These are phyloP conservation scores for Phytophthora fragariaefolia DNA, from an alignment of 352 stramenopile genomes.

Conservation along the genomic window DNA sequence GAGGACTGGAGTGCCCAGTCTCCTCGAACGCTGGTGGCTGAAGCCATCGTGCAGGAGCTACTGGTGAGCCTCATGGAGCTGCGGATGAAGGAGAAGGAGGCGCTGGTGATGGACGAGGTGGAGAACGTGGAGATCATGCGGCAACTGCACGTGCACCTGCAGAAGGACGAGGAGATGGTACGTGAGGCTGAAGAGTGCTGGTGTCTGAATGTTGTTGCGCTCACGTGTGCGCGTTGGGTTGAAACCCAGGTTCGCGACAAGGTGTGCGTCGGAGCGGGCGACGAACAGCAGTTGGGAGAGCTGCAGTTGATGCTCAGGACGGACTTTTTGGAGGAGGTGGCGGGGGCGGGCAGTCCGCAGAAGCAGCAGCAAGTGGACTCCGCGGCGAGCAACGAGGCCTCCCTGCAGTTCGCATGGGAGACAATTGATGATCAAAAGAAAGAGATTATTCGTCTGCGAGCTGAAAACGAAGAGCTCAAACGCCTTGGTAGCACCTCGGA, in stretches of 20 bases:
- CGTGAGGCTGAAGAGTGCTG: slow-evolving; percentile 9
- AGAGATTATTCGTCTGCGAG: slow-evolving; percentile 66
- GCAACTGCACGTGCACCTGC: slow-evolving; percentile 48
- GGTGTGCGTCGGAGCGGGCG: slow-evolving; percentile 53
- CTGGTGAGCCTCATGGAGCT: slow-evolving; percentile 63
- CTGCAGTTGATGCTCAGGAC: slow-evolving; percentile 57
- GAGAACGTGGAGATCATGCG: slow-evolving; percentile 66
- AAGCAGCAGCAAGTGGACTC: slow-evolving; percentile 34
- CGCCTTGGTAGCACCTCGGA: slow-evolving; percentile 10
- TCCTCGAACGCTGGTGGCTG: slow-evolving; percentile 54
- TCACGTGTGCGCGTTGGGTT: slow-evolving; percentile 19
- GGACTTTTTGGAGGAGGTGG: slow-evolving; percentile 62
- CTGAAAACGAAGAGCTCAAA: slow-evolving; percentile 57
- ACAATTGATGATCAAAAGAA: slow-evolving; percentile 80
- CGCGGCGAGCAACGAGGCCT: slow-evolving; percentile 58
- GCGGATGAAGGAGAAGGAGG: slow-evolving; percentile 62
- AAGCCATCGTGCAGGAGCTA: slow-evolving; percentile 75
- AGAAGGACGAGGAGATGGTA: slow-evolving; percentile 56
- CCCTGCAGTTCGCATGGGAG: slow-evolving; percentile 79
- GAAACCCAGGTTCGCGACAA: slow-evolving; percentile 40
- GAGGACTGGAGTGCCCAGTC: slow-evolving; percentile 36
- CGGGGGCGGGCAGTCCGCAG: slow-evolving; percentile 34
- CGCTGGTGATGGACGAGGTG: slow-evolving; percentile 60
- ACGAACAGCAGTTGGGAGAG: slow-evolving; percentile 61
- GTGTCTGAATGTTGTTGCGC: slow-evolving; percentile 8